Evolutionary conservation across 176 grass and related monocot species (phyloP).

Genomic region (Oryza brachyantha): DNA sequence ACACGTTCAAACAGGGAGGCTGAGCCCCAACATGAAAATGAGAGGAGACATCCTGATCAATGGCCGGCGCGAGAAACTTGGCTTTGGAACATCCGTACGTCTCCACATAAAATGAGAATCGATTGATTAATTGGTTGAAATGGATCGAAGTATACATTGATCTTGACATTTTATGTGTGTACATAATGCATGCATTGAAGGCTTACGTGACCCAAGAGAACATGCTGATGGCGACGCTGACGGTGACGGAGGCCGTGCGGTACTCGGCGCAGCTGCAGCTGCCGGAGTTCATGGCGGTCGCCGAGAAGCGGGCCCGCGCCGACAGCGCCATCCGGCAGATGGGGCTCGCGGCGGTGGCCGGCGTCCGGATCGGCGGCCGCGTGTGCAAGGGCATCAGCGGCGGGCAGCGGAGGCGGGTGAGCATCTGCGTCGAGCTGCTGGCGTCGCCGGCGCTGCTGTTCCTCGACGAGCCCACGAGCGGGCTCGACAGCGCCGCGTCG

Average conservation of each 20-base stretch:
- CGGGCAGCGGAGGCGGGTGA: constrained; percentile 31
- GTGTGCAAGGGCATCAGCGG: constrained; percentile 47
- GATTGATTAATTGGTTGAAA: neutral
- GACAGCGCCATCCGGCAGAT: constrained; percentile 36
- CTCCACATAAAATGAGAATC: neutral
- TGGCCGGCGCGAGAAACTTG: constrained; percentile 19
- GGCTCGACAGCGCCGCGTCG: constrained; percentile 52
- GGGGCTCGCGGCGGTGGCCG: constrained; percentile 21
- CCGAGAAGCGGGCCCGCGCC: constrained; percentile 18
- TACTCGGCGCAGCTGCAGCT: constrained; percentile 48
- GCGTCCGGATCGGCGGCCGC: constrained; percentile 30
- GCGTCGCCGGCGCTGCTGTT: constrained; percentile 31
- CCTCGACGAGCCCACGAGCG: constrained; percentile 48
- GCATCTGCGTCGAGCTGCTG: constrained; percentile 44
- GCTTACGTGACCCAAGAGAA: constrained; percentile 43
- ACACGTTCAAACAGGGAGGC: constrained; percentile 6
- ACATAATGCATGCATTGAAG: neutral
- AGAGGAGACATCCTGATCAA: constrained; percentile 33
- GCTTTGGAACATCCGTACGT: constrained; percentile 27
- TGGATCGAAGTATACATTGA: neutral
- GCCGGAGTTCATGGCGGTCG: constrained; percentile 4
- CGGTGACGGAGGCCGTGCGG: constrained; percentile 27
- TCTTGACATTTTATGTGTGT: neutral
- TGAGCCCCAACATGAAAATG: constrained; percentile 8
- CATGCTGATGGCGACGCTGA: constrained; percentile 37